Conservation (phyloP, 2,329 filamentous ascomycete species). For the Daldinia sp. region DNA sequence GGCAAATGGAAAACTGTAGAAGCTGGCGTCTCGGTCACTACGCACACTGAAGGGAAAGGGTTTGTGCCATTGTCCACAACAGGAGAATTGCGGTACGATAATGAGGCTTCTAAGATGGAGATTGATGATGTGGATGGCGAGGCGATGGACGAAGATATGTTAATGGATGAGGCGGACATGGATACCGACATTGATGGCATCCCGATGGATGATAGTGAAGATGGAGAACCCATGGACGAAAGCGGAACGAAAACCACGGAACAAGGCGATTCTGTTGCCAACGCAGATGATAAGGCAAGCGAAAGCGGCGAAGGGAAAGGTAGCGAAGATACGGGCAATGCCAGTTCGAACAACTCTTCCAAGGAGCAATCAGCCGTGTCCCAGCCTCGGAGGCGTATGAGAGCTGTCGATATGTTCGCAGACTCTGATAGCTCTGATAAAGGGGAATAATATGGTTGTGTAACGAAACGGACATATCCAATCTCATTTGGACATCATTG, state of each 20-base stretch:
- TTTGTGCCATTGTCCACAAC: constrained; percentile 47
- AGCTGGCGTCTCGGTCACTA: constrained; percentile 49
- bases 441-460: constrained; percentile 40
- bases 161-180: constrained; percentile 61
- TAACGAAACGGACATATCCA: background rate
- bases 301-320: constrained; percentile 43
- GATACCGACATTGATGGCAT: constrained; percentile 63
- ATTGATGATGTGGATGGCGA: constrained; percentile 57
- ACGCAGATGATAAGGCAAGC: constrained; percentile 35
- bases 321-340: constrained; percentile 43
- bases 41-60: constrained; percentile 43
- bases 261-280: constrained; percentile 40
- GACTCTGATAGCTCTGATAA: constrained; percentile 72
- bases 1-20: constrained; percentile 67
- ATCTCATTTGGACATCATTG: background rate
- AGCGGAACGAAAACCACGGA: constrained; percentile 29
- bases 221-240: constrained; percentile 55
- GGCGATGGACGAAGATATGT: constrained; percentile 60
- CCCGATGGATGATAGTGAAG: constrained; percentile 51
- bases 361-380: constrained; percentile 49
- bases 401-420: constrained; percentile 89
- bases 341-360: constrained; percentile 47
- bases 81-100: constrained; percentile 48
- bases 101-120: constrained; percentile 56
- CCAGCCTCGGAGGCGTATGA: constrained; percentile 70